Evolutionary conservation across 2,329 filamentous ascomycete genomes (phyloP), one percentile per base, ranked within the genome.

Genomic region (Fusarium decemcellulare): DNA sequence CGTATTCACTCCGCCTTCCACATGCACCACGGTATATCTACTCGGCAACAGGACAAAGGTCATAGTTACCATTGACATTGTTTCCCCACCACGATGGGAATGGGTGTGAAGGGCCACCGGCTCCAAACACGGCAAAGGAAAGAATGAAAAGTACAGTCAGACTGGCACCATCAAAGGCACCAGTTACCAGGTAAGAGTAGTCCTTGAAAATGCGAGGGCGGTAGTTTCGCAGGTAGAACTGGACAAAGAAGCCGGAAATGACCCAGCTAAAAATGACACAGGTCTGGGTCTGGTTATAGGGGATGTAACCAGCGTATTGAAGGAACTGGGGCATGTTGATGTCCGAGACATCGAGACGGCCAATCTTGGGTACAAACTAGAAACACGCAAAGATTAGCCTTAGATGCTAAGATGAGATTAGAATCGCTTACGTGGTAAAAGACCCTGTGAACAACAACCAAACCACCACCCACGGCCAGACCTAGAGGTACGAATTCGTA

Each of bases 61-160:
- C 85, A 48, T 84, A 85, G 68, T 83, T 80, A 2, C 84, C 85
- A 27, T 82, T 73, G 0, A 67, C 76, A 32, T 86, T 86, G 54
- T 88, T 88, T 0, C 86, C 86, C 85, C 85, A 88, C 86, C 86
- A 88, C 2, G 70, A 74, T 1, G 86, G 85, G 70, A 88, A 87
- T 0, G 83, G 79, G 10, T 77, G 72, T 0, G 81, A 73, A 2
- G 67, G 61, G 0, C 83, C 83, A 32, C 84, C 84, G 4, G 84
- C 85, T 0, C 86, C 86, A 57, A 88, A 87, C 0, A 88, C 86
- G 1, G 86, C 85, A 75, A 88, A 88, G 0, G 85, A 87, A 12
- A 88, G 76, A 42, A 88, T 83, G 55, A 88, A 88, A 3, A 88
- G 76, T 0, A 81, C 83, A 2, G 78, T 76, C 5, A 87, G 78